A percentile compares a stretch with the other conserved stretches of the same genome.
These are phyloP conservation scores for Beta lomatogona DNA, from an alignment of 179 eudicot species.

Conservation along the genomic window DNA sequence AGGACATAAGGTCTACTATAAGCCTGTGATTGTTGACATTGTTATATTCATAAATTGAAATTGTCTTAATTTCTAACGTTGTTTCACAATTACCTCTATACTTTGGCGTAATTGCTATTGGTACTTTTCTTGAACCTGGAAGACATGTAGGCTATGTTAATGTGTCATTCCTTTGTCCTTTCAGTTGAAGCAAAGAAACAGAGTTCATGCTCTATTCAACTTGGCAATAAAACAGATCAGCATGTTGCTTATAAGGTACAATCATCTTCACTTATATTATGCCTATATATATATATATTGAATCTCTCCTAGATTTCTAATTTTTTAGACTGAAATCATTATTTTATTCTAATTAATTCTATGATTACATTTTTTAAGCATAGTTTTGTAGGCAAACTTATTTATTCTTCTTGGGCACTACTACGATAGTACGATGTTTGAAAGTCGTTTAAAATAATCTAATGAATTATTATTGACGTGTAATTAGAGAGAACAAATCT, in stretches of 20 bases:
- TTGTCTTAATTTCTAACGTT: not conserved
- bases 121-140: not conserved
- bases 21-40: not conserved
- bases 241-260: slow-evolving; percentile 73
- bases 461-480: too few species aligned
- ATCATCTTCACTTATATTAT: slow-evolving; percentile 10
- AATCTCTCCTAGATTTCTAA: too few species aligned
- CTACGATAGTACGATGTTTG: too few species aligned
- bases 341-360: too few species aligned
- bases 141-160: not conserved
- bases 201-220: slow-evolving; percentile 66
- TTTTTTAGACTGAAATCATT: too few species aligned
- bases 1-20: not conserved
- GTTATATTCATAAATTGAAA: not conserved
- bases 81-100: not conserved
- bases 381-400: too few species aligned
- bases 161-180: slow-evolving; percentile 11
- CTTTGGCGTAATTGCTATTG: not conserved
- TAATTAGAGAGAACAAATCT: not conserved
- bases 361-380: too few species aligned
- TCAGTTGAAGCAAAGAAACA: slow-evolving; percentile 78
- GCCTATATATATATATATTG: not conserved
- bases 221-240: slow-evolving; percentile 56
- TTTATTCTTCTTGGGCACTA: too few species aligned
- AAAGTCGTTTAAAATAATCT: too few species aligned